Conservation (phyloP, 192 early-diverging fungal species). For the Podila clonocystis region DNA sequence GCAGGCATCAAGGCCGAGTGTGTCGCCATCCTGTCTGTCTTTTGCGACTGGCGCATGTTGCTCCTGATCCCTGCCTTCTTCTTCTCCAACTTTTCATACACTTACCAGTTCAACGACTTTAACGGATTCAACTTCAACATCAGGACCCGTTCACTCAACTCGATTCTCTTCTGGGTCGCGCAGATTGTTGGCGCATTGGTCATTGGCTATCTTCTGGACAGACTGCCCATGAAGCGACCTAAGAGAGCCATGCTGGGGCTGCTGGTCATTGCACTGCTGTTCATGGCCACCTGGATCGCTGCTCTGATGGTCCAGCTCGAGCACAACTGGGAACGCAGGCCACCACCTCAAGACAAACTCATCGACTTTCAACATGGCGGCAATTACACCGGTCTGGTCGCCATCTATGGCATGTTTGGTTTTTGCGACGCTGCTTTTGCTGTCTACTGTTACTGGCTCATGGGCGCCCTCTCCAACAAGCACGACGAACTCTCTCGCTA, state of each 20-base stretch:
- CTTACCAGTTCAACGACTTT: conserved; percentile 69
- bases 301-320: conserved; percentile 63
- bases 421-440: conserved; percentile 51
- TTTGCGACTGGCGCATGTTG: conserved; percentile 74
- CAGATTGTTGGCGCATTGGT: conserved; percentile 77
- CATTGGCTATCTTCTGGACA: conserved; percentile 75
- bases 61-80: conserved; percentile 74
- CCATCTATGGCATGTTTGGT: conserved; percentile 48
- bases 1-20: conserved; percentile 69
- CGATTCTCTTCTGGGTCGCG: conserved; percentile 78
- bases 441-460: conserved; percentile 82
- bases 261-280: conserved; percentile 53
- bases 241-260: conserved; percentile 73
- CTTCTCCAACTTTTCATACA: conserved; percentile 85
- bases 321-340: conserved; percentile 54
- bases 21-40: conserved; percentile 65
- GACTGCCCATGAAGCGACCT: conserved; percentile 58
- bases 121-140: conserved; percentile 74
- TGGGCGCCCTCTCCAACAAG: conserved; percentile 90
- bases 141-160: conserved; percentile 77
- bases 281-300: conserved; percentile 72
- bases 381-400: conserved; percentile 22
- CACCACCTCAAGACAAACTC: conserved; percentile 1
- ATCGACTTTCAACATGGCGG: conserved; percentile 36
- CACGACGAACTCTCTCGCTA: conserved; percentile 75